Conservation (phyloP, 2,329 filamentous ascomycete genomes). For the Colletotrichum brevisporum region DNA sequence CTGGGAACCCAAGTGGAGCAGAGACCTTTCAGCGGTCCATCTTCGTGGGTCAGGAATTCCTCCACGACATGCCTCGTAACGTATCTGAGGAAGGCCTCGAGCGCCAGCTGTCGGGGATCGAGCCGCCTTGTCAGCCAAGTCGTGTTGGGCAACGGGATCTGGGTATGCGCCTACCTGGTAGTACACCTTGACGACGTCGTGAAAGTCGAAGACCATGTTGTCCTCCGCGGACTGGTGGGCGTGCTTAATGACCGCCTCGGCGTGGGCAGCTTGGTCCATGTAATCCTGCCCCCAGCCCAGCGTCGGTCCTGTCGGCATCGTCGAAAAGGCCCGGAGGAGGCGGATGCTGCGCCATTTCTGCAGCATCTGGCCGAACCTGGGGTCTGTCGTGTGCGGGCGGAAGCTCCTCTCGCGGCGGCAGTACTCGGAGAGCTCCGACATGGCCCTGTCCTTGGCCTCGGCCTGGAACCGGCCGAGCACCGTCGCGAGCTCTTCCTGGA, state of each 20-base stretch:
- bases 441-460: slow-evolving; percentile 1
- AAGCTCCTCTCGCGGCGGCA: slow-evolving; percentile 39
- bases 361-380: slow-evolving; percentile 44
- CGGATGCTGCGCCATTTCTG: slow-evolving; percentile 42
- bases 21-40: slow-evolving; percentile 44
- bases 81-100: slow-evolving; percentile 46
- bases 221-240: slow-evolving; percentile 43
- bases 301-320: background rate
- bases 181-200: slow-evolving; percentile 54
- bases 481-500: slow-evolving; percentile 39
- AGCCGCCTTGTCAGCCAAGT: no score
- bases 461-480: slow-evolving; percentile 16
- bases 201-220: slow-evolving; percentile 51
- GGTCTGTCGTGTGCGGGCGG: slow-evolving; percentile 44
- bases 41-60: slow-evolving; percentile 42
- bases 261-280: background rate
- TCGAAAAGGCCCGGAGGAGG: slow-evolving; percentile 21
- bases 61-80: slow-evolving; percentile 45
- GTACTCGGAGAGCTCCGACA: slow-evolving; percentile 17
- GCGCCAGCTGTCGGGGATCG: slow-evolving; percentile 25
- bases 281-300: no score
- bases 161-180: background rate
- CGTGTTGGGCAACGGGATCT: background rate
- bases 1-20: slow-evolving; percentile 43
- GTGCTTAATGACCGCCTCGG: slow-evolving; percentile 23